Evolutionary conservation across 2,329 filamentous ascomycete genomes (phyloP).

Genomic region (Gremmenia infestans): DNA sequence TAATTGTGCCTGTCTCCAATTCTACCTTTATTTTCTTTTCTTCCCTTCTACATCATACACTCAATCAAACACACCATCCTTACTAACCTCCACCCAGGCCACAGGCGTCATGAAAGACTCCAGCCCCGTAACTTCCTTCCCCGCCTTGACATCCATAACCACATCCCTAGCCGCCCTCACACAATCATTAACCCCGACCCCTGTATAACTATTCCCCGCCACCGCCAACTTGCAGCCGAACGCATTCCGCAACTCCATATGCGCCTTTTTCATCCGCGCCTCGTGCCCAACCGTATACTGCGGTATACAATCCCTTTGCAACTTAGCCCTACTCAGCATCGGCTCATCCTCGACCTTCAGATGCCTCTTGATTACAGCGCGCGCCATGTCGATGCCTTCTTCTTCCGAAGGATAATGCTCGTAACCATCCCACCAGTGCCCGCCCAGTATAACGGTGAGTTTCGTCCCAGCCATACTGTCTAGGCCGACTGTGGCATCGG

Average conservation of each 20-base stretch:
- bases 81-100: neutral
- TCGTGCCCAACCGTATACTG: constrained; percentile 80
- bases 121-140: constrained; percentile 34
- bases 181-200: constrained; percentile 47
- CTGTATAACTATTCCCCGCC: constrained; percentile 46
- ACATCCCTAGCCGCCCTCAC: constrained; percentile 52
- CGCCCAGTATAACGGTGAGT: constrained; percentile 89
- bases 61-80: neutral
- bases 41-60: neutral
- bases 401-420: constrained; percentile 55
- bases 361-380: constrained; percentile 65
- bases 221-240: constrained; percentile 33
- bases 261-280: constrained; percentile 23
- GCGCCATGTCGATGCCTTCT: constrained; percentile 66
- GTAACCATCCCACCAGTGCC: constrained; percentile 80
- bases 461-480: constrained; percentile 66
- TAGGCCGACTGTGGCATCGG: constrained; percentile 42
- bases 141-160: constrained; percentile 37
- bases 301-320: constrained; percentile 74
- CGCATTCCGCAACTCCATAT: constrained; percentile 24
- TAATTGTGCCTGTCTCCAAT: neutral
- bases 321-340: constrained; percentile 52
- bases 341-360: constrained; percentile 62
- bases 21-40: neutral
- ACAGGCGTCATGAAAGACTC: constrained; percentile 30